phyloP scores from a whole-genome alignment of 2,329 filamentous ascomycete genomes.

The Aspergillus latus region DNA sequence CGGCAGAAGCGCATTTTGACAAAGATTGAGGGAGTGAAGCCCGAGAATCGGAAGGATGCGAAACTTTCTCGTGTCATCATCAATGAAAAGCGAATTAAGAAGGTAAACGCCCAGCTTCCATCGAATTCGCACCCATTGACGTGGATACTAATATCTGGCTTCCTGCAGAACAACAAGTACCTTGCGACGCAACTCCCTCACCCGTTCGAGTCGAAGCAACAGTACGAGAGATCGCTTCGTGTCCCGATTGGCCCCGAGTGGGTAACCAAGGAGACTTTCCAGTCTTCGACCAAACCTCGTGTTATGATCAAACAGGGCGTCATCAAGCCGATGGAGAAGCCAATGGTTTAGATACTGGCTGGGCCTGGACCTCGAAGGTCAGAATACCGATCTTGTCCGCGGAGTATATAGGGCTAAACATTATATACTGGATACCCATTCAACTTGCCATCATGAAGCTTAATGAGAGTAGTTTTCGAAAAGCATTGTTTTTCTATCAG shows the following conservation, averaged over 20 bases:
- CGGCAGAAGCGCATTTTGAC: slow-evolving; percentile 53
- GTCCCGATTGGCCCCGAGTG: slow-evolving; percentile 91
- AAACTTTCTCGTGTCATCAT: slow-evolving; percentile 85
- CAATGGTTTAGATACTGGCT: slow-evolving; percentile 49
- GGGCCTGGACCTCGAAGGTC: not conserved
- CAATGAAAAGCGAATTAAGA: slow-evolving; percentile 85
- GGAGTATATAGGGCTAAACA: not conserved
- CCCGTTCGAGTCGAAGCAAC: slow-evolving; percentile 80
- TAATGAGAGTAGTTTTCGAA: too few species aligned
- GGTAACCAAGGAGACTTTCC: slow-evolving; percentile 91
- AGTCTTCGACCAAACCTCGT: slow-evolving; percentile 83
- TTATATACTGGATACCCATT: not conserved
- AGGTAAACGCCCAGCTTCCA: slow-evolving; percentile 54
- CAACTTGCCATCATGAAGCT: not conserved
- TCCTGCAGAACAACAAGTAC: slow-evolving; percentile 73
- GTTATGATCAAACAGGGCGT: slow-evolving; percentile 88
- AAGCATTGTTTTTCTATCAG: too few species aligned
- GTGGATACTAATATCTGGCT: slow-evolving; percentile 16
- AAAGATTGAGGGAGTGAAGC: slow-evolving; percentile 66
- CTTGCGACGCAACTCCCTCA: slow-evolving; percentile 81
- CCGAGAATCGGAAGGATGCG: slow-evolving; percentile 74
- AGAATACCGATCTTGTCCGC: not conserved
- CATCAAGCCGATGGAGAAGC: slow-evolving; percentile 83
- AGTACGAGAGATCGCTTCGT: slow-evolving; percentile 86
- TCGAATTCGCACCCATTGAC: not conserved